A percentile compares a stretch with the other conserved stretches of the same genome.
phyloP scores from a whole-genome alignment of 139 green algal genomes.

The Yamagishiella unicocca region DNA sequence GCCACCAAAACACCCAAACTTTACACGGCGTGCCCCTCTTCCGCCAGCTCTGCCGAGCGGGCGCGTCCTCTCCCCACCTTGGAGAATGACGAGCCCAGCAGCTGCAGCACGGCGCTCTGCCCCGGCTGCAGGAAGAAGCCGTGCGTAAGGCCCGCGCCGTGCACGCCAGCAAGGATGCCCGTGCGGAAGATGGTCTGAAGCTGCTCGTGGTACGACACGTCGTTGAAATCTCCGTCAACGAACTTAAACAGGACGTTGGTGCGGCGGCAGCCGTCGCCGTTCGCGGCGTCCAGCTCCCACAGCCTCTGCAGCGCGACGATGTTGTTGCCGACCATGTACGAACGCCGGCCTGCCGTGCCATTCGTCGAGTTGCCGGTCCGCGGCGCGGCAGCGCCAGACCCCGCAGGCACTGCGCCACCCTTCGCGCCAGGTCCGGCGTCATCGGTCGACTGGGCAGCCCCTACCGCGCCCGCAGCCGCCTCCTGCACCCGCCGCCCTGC shows the following conservation, averaged over 20 bases:
- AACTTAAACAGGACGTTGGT: conserved; percentile 46
- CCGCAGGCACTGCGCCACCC: too few relatives aligned
- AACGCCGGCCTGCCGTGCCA: too few relatives aligned
- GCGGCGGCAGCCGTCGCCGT: background rate
- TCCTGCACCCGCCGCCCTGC: too few relatives aligned
- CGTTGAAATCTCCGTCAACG: conserved; percentile 15
- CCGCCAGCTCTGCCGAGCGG: background rate
- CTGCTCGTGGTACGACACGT: conserved; percentile 21
- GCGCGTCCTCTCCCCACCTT: background rate
- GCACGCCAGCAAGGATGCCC: conserved; percentile 31
- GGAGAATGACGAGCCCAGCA: conserved; percentile 26
- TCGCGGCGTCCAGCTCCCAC: background rate
- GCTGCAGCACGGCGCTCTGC: conserved; percentile 42
- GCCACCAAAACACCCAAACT: background rate
- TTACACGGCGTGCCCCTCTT: background rate
- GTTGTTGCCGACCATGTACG: conserved; percentile 11
- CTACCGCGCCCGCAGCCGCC: too few relatives aligned
- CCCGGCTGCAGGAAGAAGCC: conserved; percentile 41
- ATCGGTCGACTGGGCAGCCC: too few relatives aligned
- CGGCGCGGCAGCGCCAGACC: too few relatives aligned
- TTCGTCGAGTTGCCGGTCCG: too few relatives aligned
- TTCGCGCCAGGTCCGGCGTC: too few relatives aligned
- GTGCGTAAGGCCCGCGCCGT: conserved; percentile 36
- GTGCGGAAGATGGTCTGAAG: conserved; percentile 21
- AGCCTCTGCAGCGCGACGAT: background rate